Conservation (phyloP, 73 alveolate species). For the Paramecium primaurelia region DNA sequence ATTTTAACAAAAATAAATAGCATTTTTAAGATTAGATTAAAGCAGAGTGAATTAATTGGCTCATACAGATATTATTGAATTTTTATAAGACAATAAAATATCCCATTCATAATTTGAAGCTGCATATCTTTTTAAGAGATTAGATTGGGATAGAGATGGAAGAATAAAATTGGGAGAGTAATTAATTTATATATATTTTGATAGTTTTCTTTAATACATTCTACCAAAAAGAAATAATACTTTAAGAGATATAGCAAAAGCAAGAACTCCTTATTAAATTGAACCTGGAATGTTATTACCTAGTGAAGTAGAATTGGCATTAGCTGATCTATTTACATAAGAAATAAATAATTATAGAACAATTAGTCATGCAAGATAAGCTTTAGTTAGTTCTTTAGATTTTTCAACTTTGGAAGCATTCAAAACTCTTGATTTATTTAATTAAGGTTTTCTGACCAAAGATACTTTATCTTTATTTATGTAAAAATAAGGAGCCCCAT, state of each 20-base stretch:
- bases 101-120: slow-evolving; percentile 45
- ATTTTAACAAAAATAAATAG: background rate
- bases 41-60: background rate
- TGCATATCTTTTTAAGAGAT: slow-evolving; percentile 10
- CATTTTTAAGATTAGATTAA: background rate
- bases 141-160: slow-evolving; percentile 48
- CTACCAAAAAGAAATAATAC: background rate
- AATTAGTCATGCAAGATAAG: background rate
- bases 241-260: background rate
- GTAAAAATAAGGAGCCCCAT: background rate
- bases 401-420: slow-evolving; percentile 25
- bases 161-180: slow-evolving; percentile 26
- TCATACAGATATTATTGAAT: background rate
- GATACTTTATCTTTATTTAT: background rate
- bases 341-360: background rate
- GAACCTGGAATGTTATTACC: slow-evolving; percentile 39
- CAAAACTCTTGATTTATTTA: background rate
- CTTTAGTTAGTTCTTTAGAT: slow-evolving; percentile 14
- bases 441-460: background rate
- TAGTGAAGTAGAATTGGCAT: background rate
- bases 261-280: background rate
- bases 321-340: slow-evolving; percentile 20
- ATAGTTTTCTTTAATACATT: background rate
- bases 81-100: slow-evolving; percentile 10
- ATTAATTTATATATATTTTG: background rate